A percentile compares a stretch with the other conserved stretches of the same genome.
phyloP scores from a whole-genome alignment of 164 flowering plant genomes.

The Umbellularia californica region DNA sequence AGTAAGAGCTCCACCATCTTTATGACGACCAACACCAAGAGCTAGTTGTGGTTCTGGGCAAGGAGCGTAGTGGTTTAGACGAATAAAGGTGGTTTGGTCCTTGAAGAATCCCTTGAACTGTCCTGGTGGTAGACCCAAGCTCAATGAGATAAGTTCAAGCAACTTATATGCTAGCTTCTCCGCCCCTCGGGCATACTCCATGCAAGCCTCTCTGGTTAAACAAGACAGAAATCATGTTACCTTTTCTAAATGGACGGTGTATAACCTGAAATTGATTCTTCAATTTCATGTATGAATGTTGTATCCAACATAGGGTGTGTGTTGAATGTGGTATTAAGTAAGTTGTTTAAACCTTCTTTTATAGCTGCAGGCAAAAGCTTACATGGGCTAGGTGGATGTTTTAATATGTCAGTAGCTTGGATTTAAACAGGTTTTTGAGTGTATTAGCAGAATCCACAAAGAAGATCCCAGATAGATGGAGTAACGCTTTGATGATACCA shows the following conservation, averaged over 20 bases:
- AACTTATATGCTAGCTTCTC: conserved; percentile 26
- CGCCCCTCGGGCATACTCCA: conserved; percentile 17
- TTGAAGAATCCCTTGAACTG: conserved; percentile 28
- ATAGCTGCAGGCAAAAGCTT: too few relatives aligned
- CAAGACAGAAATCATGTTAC: too few relatives aligned
- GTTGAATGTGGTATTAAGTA: too few relatives aligned
- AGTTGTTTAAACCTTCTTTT: too few relatives aligned
- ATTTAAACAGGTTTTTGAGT: too few relatives aligned
- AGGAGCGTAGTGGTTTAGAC: conserved; percentile 40
- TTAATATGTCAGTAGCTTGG: too few relatives aligned
- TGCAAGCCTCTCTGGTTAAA: conserved; percentile 15
- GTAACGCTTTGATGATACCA: too few relatives aligned
- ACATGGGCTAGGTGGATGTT: too few relatives aligned
- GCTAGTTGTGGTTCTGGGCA: conserved; percentile 36
- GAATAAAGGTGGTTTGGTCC: conserved; percentile 29
- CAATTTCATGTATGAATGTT: too few relatives aligned
- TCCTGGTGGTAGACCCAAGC: conserved; percentile 24
- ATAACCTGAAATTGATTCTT: not conserved
- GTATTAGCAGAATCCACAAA: too few relatives aligned
- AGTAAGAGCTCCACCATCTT: conserved; percentile 35
- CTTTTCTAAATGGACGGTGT: not conserved
- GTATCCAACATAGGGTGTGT: not conserved
- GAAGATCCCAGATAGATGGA: too few relatives aligned
- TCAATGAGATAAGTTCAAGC: conserved; percentile 25
- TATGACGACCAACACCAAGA: conserved; percentile 38